Percentiles rank a stretch among this genome's conserved stretches.
Conservation (phyloP, 192 early-diverging fungal species). For the Linnemannia schmuckeri region DNA sequence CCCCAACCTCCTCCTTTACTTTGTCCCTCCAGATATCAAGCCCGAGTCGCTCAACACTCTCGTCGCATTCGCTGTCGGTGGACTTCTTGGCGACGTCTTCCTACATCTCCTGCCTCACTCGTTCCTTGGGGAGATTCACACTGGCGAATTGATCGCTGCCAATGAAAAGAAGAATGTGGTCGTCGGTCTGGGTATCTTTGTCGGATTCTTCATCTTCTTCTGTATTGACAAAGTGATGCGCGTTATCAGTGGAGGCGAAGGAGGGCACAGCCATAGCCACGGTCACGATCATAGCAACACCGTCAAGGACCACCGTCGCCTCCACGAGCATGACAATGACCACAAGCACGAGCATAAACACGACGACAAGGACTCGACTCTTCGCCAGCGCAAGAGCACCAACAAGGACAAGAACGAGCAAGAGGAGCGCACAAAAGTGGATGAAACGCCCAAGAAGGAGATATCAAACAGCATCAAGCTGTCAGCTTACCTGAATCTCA, state of each 20-base stretch:
- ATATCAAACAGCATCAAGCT: slow-evolving; percentile 68
- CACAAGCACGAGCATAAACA: slow-evolving; percentile 39
- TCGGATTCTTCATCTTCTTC: slow-evolving; percentile 82
- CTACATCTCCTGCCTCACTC: slow-evolving; percentile 86
- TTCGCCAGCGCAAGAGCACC: slow-evolving; percentile 36
- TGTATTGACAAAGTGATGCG: slow-evolving; percentile 89
- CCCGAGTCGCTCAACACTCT: slow-evolving; percentile 75
- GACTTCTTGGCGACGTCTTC: slow-evolving; percentile 87
- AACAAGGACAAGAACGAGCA: slow-evolving; percentile 55
- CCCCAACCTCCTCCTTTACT: slow-evolving; percentile 84
- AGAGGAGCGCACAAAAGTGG: slow-evolving; percentile 9
- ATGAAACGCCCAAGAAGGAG: slow-evolving; percentile 28
- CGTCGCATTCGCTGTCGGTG: slow-evolving; percentile 91
- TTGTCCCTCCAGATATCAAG: slow-evolving; percentile 76
- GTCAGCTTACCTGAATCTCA: slow-evolving; percentile 84
- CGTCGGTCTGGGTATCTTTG: slow-evolving; percentile 82
- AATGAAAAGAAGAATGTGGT: slow-evolving; percentile 71
- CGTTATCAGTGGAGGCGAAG: slow-evolving; percentile 74
- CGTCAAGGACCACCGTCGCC: slow-evolving; percentile 49
- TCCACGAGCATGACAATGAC: slow-evolving; percentile 32
- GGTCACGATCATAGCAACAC: slow-evolving; percentile 57
- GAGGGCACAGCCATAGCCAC: slow-evolving; percentile 72
- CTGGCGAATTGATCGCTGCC: slow-evolving; percentile 48
- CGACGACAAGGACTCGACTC: slow-evolving; percentile 44
- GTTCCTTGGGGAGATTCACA: slow-evolving; percentile 71